phyloP scores from a whole-genome alignment of 2,329 filamentous ascomycete species.

The Cadophora luteo-olivacea region DNA sequence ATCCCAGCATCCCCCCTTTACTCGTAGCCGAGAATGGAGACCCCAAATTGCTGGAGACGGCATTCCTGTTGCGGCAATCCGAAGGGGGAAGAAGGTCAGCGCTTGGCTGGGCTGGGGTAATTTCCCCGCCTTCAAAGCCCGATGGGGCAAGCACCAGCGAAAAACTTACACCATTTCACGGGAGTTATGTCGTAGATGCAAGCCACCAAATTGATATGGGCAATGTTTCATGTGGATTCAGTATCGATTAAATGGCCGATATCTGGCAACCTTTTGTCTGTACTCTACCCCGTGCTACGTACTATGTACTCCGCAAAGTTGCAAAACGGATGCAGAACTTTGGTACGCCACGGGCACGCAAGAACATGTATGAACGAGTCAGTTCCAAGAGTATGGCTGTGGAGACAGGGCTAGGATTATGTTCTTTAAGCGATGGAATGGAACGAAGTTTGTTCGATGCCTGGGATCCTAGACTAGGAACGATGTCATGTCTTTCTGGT shows the following conservation, averaged over 20 bases:
- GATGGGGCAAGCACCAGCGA: slow-evolving; percentile 2
- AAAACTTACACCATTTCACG: background rate
- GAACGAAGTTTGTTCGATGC: slow-evolving; percentile 14
- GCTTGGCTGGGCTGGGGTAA: background rate
- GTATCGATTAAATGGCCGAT: background rate
- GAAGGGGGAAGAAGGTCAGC: slow-evolving; percentile 1
- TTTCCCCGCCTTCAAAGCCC: slow-evolving; percentile 1
- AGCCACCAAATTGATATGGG: background rate
- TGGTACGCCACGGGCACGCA: background rate
- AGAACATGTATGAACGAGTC: background rate
- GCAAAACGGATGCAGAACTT: background rate
- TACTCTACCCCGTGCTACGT: background rate
- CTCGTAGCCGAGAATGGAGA: background rate
- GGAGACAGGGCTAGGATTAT: background rate
- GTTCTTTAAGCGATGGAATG: background rate
- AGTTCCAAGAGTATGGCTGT: background rate
- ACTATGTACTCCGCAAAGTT: too few relatives aligned
- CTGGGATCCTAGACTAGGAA: background rate
- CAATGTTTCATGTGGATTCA: background rate
- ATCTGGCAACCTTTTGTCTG: background rate
- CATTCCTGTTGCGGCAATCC: background rate
- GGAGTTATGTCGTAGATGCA: background rate
- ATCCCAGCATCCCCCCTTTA: background rate
- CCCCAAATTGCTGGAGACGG: background rate
- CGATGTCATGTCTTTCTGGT: background rate